phyloP scores from a whole-genome alignment of 495 filamentous ascomycete species.

The Annulohypoxylon nitens region DNA sequence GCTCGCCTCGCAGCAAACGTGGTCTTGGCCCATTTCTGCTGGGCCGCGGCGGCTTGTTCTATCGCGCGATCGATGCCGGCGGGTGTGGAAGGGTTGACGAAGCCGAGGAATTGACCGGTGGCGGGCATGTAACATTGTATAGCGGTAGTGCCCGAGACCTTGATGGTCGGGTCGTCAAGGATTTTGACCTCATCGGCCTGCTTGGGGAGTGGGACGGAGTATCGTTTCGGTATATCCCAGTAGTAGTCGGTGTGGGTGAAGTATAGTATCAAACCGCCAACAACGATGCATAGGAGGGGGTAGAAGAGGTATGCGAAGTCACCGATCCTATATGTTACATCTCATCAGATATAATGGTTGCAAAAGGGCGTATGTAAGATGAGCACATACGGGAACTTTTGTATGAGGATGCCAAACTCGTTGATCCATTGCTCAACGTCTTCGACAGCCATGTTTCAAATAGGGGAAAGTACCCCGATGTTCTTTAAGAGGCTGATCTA shows the following conservation, averaged over 20 bases:
- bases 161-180: constrained; percentile 72
- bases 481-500: constrained; percentile 32
- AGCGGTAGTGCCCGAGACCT: constrained; percentile 66
- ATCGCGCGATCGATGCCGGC: constrained; percentile 86
- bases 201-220: constrained; percentile 57
- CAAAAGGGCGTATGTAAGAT: neutral
- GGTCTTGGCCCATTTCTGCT: constrained; percentile 83
- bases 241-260: constrained; percentile 45
- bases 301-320: constrained; percentile 25
- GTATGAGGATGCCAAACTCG: constrained; percentile 35
- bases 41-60: constrained; percentile 77
- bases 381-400: constrained; percentile 47
- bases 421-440: constrained; percentile 44
- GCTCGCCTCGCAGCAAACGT: constrained; percentile 81
- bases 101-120: constrained; percentile 84
- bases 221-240: constrained; percentile 54
- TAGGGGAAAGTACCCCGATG: neutral
- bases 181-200: constrained; percentile 65
- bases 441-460: constrained; percentile 39
- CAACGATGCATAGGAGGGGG: constrained; percentile 40
- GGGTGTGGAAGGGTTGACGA: constrained; percentile 80
- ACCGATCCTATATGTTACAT: constrained; percentile 27
- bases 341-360: neutral
- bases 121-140: constrained; percentile 94
- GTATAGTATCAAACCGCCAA: constrained; percentile 50